Percentiles rank a stretch among this genome's conserved stretches.
Conservation (phyloP, 2,329 filamentous ascomycete genomes). For the Sclerotinia spermophila region DNA sequence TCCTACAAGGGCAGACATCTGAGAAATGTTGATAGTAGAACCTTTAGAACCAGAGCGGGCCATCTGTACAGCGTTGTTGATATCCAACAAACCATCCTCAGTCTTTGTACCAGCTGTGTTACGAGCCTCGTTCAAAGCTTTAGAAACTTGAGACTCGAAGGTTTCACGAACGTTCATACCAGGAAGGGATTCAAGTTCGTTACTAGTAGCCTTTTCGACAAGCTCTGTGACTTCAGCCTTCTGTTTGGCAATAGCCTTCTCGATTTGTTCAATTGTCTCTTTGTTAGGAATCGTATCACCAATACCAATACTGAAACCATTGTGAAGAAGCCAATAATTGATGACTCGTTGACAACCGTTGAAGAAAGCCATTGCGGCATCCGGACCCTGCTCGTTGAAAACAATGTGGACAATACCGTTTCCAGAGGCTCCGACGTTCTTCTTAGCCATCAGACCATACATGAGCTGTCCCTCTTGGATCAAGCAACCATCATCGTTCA, state of each 20-base stretch:
- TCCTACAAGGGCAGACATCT: constrained; percentile 97
- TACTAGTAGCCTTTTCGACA: constrained; percentile 74
- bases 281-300: constrained; percentile 95
- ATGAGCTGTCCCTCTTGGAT: constrained; percentile 86
- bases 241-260: constrained; percentile 73
- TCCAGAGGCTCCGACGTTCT: constrained; percentile 83
- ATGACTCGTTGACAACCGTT: constrained; percentile 93
- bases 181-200: constrained; percentile 84
- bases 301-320: constrained; percentile 96
- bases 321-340: constrained; percentile 95
- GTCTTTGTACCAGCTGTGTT: constrained; percentile 93
- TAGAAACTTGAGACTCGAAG: constrained; percentile 95
- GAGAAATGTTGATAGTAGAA: constrained; percentile 98
- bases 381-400: constrained; percentile 88
- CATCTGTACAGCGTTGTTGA: constrained; percentile 97
- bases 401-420: constrained; percentile 93
- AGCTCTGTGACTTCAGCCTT: constrained; percentile 77
- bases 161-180: constrained; percentile 99
- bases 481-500: constrained; percentile 73
- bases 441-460: constrained; percentile 89
- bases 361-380: constrained; percentile 88
- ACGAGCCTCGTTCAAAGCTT: constrained; percentile 90
- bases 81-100: constrained; percentile 86
- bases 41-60: constrained; percentile 96
- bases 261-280: constrained; percentile 77